phyloP scores from a whole-genome alignment of 495 filamentous ascomycete species.

The Podospora anserina region DNA sequence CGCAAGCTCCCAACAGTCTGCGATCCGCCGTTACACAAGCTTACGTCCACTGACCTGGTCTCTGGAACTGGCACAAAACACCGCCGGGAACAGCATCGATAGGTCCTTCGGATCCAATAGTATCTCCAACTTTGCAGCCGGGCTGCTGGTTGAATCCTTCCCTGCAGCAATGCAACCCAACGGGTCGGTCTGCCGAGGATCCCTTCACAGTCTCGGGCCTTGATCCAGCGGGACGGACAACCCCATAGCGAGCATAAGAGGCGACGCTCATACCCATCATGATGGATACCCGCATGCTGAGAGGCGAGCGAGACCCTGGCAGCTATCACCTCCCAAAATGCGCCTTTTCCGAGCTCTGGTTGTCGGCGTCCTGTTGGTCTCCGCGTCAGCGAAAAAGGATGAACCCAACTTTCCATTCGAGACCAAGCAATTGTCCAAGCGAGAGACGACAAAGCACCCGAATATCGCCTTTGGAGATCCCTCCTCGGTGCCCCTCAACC shows the following conservation, averaged over 20 bases:
- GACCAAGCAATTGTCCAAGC: neutral
- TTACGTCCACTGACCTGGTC: neutral
- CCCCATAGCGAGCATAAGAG: neutral
- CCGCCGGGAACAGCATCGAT: neutral
- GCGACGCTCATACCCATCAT: neutral
- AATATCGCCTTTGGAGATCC: neutral
- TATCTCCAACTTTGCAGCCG: neutral
- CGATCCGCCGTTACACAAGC: neutral
- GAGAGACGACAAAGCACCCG: neutral
- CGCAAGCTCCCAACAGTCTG: no score
- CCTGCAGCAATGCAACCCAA: neutral
- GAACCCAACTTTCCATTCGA: neutral
- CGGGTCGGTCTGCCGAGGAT: neutral
- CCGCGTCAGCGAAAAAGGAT: neutral
- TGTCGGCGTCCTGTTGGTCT: neutral
- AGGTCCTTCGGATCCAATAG: neutral
- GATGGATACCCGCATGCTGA: neutral
- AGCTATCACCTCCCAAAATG: neutral
- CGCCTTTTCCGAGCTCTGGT: neutral
- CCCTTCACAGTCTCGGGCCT: neutral
- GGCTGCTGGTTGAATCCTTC: neutral
- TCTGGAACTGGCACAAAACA: neutral
- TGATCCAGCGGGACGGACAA: neutral
- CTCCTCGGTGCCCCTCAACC: neutral
- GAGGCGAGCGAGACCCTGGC: neutral